Conservation (phyloP, 2,329 filamentous ascomycete genomes). For the Calonectria leucothoes region DNA sequence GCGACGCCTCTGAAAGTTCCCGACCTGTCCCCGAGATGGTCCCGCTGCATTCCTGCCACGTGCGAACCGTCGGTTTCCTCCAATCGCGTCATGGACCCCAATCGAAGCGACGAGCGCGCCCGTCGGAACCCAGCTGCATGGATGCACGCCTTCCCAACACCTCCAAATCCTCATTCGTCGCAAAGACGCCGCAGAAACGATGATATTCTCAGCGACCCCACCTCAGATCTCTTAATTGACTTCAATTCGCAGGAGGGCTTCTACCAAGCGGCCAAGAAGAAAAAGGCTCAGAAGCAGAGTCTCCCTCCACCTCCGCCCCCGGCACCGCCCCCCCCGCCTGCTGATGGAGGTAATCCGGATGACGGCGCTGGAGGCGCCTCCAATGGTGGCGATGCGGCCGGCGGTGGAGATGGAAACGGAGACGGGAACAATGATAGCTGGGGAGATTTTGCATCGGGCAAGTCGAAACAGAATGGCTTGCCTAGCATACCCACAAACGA, state of each 20-base stretch:
- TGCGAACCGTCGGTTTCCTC: conserved; percentile 35
- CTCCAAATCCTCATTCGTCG: conserved; percentile 35
- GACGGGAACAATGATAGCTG: conserved; percentile 52
- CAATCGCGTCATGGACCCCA: conserved; percentile 45
- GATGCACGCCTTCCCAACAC: conserved; percentile 34
- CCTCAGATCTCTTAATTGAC: conserved; percentile 62
- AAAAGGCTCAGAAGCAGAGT: conserved; percentile 62
- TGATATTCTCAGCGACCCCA: conserved; percentile 60
- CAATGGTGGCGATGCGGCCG: conserved; percentile 50
- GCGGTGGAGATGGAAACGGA: conserved; percentile 45
- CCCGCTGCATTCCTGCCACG: conserved; percentile 40
- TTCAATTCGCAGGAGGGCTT: conserved; percentile 66
- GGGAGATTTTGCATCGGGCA: conserved; percentile 40
- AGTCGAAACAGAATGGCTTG: conserved; percentile 54
- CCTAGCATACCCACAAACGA: conserved; percentile 47
- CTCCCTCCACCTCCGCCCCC: conserved; percentile 45
- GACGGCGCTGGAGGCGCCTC: conserved; percentile 50
- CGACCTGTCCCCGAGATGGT: conserved; percentile 50
- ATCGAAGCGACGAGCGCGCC: conserved; percentile 46
- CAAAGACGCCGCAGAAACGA: conserved; percentile 39
- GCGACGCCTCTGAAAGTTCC: conserved; percentile 38
- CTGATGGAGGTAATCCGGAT: conserved; percentile 37
- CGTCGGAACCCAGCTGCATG: conserved; percentile 36
- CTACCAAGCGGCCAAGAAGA: conserved; percentile 66
- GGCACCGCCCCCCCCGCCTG: conserved; percentile 35